These are phyloP conservation scores for Xylaria palmicola DNA, from an alignment of 495 filamentous ascomycete species.

Conservation along the genomic window DNA sequence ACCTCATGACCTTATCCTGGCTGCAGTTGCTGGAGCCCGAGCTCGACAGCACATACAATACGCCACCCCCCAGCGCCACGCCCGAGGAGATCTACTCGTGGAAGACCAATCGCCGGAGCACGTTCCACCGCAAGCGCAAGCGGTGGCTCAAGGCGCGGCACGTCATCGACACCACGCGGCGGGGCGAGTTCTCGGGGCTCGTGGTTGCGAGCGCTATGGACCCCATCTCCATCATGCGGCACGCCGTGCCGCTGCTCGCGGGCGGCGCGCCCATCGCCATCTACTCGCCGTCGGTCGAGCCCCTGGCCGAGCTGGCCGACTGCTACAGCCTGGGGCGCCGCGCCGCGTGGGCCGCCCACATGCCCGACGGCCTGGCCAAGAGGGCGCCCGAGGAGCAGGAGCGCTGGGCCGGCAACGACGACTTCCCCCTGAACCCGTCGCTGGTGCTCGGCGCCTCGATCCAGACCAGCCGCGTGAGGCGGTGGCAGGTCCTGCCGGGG, in stretches of 20 bases:
- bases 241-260: conserved; percentile 71
- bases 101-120: conserved; percentile 75
- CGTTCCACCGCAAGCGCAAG: conserved; percentile 80
- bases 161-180: conserved; percentile 69
- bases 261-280: conserved; percentile 84
- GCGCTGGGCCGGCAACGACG: conserved; percentile 56
- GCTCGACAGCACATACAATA: conserved; percentile 65
- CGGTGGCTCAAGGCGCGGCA: conserved; percentile 68
- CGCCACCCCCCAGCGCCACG: conserved; percentile 54
- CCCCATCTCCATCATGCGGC: conserved; percentile 68
- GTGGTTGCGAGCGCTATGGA: conserved; percentile 80
- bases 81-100: conserved; percentile 56
- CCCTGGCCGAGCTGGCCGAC: conserved; percentile 71
- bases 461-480: conserved; percentile 69
- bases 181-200: conserved; percentile 79
- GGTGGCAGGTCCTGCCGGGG: conserved; percentile 89
- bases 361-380: conserved; percentile 35
- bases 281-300: conserved; percentile 76
- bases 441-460: conserved; percentile 75
- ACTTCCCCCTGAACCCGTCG: conserved; percentile 82
- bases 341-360: conserved; percentile 60
- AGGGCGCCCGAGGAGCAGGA: conserved; percentile 40
- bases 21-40: conserved; percentile 79
- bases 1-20: conserved; percentile 84
- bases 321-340: conserved; percentile 73